phyloP scores from a whole-genome alignment of 495 filamentous ascomycete species.

The Viridothelium virens region DNA sequence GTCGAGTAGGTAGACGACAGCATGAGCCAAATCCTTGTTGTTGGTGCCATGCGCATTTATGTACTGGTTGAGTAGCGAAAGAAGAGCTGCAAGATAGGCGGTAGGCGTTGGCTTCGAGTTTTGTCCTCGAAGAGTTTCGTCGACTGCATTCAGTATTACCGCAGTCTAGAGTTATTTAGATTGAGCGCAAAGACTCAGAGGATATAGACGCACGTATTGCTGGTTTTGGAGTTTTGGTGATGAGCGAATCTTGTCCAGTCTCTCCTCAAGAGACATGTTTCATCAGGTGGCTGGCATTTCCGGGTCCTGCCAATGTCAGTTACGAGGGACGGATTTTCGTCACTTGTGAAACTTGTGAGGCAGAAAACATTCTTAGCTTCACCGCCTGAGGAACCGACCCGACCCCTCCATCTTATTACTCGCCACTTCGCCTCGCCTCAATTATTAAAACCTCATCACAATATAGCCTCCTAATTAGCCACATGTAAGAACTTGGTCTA shows the following conservation, averaged over 20 bases:
- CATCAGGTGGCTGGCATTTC: neutral
- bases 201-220: slow-evolving; percentile 59
- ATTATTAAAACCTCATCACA: no score
- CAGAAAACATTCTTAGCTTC: neutral
- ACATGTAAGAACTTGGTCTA: no score
- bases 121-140: slow-evolving; percentile 83
- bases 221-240: slow-evolving; percentile 93
- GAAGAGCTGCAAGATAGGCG: slow-evolving; percentile 91
- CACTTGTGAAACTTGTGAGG: neutral
- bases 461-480: no score
- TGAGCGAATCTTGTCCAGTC: slow-evolving; percentile 82
- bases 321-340: neutral
- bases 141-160: slow-evolving; percentile 80
- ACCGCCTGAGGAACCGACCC: neutral
- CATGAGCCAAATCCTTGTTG: slow-evolving; percentile 77
- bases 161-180: slow-evolving; percentile 52
- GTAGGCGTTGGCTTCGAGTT: slow-evolving; percentile 74
- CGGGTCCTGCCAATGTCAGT: neutral
- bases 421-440: no score
- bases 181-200: slow-evolving; percentile 11
- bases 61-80: slow-evolving; percentile 76
- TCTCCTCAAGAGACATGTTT: slow-evolving; percentile 70
- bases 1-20: slow-evolving; percentile 94
- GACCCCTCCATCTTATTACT: no score
- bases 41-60: slow-evolving; percentile 52